Conservation (phyloP, 2,329 filamentous ascomycete genomes). For the Fusarium tjaetaba region DNA sequence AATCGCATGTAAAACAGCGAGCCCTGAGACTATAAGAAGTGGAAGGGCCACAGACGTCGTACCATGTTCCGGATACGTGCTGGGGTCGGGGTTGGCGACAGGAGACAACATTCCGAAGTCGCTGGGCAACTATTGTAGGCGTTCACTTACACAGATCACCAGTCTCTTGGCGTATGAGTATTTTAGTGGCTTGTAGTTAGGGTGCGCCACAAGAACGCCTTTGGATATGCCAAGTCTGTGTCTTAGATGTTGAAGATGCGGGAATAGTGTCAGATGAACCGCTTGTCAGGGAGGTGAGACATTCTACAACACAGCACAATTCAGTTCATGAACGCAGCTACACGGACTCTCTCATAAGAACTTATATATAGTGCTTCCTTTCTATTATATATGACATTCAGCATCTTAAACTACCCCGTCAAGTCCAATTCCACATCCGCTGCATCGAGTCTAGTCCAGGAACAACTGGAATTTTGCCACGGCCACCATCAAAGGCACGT, state of each 20-base stretch:
- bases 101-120: slow-evolving; percentile 6
- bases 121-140: background rate
- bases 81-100: slow-evolving; percentile 20
- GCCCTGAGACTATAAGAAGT: background rate
- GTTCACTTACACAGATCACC: background rate
- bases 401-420: fast-evolving
- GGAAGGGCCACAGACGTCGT: background rate
- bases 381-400: fast-evolving
- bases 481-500: background rate
- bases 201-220: background rate
- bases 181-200: background rate
- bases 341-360: fast-evolving
- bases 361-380: fast-evolving
- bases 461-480: slow-evolving; percentile 33
- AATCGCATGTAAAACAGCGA: no score
- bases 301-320: background rate
- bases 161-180: background rate
- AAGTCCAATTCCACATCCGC: background rate
- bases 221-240: background rate
- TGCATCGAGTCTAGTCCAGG: slow-evolving; percentile 27
- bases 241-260: background rate
- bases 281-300: background rate
- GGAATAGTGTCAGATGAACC: background rate
- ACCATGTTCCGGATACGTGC: slow-evolving; percentile 9
- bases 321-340: fast-evolving